Conservation (phyloP, 441 rosid species). For the Omphalea diandra region DNA sequence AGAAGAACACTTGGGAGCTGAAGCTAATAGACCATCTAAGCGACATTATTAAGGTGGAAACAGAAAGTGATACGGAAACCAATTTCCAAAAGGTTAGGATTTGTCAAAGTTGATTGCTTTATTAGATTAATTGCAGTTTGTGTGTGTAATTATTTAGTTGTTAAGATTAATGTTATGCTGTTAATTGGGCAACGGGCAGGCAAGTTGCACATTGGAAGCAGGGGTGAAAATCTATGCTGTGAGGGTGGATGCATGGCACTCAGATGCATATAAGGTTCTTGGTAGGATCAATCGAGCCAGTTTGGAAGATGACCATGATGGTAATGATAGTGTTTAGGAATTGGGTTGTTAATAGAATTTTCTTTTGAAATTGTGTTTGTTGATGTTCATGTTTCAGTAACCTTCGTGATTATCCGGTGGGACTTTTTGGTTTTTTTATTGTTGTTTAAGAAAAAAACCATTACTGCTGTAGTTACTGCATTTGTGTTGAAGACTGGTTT, state of each 20-base stretch:
- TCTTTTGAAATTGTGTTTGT: no score
- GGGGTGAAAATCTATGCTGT: constrained; percentile 84
- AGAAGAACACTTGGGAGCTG: constrained; percentile 89
- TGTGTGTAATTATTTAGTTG: no score
- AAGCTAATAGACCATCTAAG: constrained; percentile 77
- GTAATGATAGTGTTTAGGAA: no score
- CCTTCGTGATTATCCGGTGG: no score
- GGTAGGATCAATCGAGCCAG: constrained; percentile 77
- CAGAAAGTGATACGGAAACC: constrained; percentile 69
- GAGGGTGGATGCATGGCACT: constrained; percentile 82
- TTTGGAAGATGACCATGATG: constrained; percentile 57
- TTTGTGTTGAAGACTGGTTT: no score
- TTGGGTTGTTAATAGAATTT: neutral
- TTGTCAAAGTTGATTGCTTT: neutral
- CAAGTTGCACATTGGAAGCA: constrained; percentile 89
- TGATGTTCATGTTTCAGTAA: no score
- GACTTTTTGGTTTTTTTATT: no score
- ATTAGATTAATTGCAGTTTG: no score
- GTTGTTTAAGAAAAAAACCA: no score
- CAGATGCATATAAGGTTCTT: constrained; percentile 85
- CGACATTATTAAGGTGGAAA: constrained; percentile 71
- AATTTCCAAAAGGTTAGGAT: constrained; percentile 73
- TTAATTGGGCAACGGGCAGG: constrained; percentile 53
- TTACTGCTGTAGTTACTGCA: no score
- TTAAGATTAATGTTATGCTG: constrained; percentile 11